These are phyloP conservation scores for Tetradesmus obliquus DNA, from an alignment of 139 green algal genomes.

Conservation along the genomic window DNA sequence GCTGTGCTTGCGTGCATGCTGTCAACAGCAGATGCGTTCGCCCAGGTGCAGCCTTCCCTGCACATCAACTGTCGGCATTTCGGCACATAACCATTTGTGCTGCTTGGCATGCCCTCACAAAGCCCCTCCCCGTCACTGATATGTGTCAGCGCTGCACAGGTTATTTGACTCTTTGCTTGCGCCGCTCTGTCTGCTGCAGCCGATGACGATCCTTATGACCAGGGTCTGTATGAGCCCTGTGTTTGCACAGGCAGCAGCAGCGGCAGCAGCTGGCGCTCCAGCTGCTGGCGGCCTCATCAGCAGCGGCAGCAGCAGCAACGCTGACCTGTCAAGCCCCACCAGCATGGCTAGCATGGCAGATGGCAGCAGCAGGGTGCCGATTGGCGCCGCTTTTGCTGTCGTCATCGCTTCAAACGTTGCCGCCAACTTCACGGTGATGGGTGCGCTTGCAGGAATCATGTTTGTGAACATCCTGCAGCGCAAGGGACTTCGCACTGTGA, in stretches of 20 bases:
- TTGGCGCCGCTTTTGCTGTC: slow-evolving; percentile 44
- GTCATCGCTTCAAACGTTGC: slow-evolving; percentile 62
- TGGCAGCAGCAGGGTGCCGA: slow-evolving; percentile 35
- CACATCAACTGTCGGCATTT: too few species aligned
- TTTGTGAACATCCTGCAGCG: slow-evolving; percentile 45
- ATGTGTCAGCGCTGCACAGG: neutral
- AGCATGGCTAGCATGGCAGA: neutral
- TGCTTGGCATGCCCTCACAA: too few species aligned
- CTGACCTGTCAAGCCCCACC: neutral
- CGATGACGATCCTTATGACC: slow-evolving; percentile 70
- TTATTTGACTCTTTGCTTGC: neutral
- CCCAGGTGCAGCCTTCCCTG: too few species aligned
- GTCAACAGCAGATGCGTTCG: neutral
- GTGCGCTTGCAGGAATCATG: slow-evolving; percentile 67
- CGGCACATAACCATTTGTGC: too few species aligned
- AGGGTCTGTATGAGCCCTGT: slow-evolving; percentile 43
- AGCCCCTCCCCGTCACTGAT: too few species aligned
- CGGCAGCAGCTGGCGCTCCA: neutral
- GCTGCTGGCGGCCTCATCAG: neutral
- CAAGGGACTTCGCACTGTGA: neutral
- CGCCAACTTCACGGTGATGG: slow-evolving; percentile 61
- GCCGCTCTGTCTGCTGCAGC: slow-evolving; percentile 34
- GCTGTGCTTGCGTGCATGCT: neutral
- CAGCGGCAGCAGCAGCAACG: neutral
- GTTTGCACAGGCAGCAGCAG: slow-evolving; percentile 7